A percentile compares a stretch with the other conserved stretches of the same genome.
These are phyloP conservation scores for Intubia oerlemansii DNA, from an alignment of 2,329 filamentous ascomycete genomes.

Conservation along the genomic window DNA sequence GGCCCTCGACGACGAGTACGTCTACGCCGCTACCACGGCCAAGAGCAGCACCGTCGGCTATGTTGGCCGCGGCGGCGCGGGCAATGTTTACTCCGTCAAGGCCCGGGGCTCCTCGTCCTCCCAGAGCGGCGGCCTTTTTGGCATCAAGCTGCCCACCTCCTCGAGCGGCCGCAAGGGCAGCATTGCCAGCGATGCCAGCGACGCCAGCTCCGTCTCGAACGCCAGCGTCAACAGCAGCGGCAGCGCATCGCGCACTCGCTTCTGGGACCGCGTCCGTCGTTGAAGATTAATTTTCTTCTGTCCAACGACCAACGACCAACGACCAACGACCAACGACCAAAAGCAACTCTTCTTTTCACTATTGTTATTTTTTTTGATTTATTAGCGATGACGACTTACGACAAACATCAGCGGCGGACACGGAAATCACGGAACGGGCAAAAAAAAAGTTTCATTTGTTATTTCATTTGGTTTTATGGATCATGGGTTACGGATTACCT, in stretches of 20 bases:
- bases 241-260: conserved; percentile 9
- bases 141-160: neutral
- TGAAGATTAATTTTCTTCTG: no score
- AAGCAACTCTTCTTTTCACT: neutral
- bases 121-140: neutral
- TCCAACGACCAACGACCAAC: no score
- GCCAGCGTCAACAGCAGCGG: conserved; percentile 8
- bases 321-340: no score
- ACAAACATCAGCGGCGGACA: no score
- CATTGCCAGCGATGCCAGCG: conserved; percentile 14
- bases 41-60: conserved; percentile 30
- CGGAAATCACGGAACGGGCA: no score
- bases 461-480: no score
- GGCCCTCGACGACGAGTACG: conserved; percentile 46
- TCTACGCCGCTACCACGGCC: conserved; percentile 29
- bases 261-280: conserved; percentile 21
- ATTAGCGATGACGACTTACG: no score
- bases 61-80: conserved; percentile 43
- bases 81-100: conserved; percentile 23
- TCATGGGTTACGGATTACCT: no score
- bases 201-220: conserved; percentile 10
- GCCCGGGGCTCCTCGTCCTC: neutral
- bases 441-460: no score
- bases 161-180: conserved; percentile 10
- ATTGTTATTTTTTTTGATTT: neutral